These are phyloP conservation scores for Cercospora sp. DNA, from an alignment of 2,329 filamentous ascomycete genomes.

Conservation along the genomic window DNA sequence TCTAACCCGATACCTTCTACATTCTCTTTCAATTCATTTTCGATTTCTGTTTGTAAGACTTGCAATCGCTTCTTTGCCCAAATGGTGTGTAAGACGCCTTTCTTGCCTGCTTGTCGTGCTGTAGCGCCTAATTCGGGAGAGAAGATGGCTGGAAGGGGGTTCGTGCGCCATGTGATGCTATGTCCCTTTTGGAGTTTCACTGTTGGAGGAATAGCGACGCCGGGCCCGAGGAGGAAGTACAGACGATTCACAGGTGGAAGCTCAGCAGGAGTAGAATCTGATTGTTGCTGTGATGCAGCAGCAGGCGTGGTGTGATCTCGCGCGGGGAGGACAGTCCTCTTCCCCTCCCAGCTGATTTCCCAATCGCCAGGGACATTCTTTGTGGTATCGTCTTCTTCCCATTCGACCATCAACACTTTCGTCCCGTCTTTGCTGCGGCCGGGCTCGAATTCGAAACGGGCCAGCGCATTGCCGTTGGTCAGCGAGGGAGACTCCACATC, in stretches of 20 bases:
- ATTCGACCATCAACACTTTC: conserved; percentile 92
- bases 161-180: conserved; percentile 61
- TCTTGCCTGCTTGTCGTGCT: conserved; percentile 66
- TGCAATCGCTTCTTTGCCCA: conserved; percentile 84
- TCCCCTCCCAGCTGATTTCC: conserved; percentile 83
- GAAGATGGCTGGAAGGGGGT: conserved; percentile 85
- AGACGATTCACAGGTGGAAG: conserved; percentile 57
- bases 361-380: conserved; percentile 58
- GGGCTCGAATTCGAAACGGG: conserved; percentile 83
- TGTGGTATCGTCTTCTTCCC: conserved; percentile 65
- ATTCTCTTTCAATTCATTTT: conserved; percentile 69
- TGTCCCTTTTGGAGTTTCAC: conserved; percentile 59
- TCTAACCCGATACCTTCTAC: conserved; percentile 78
- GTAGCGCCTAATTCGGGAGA: conserved; percentile 71
- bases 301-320: conserved; percentile 50
- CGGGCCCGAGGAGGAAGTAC: conserved; percentile 79
- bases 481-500: conserved; percentile 48
- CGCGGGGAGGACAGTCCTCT: conserved; percentile 67
- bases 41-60: conserved; percentile 75
- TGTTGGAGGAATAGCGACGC: conserved; percentile 68
- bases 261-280: conserved; percentile 20
- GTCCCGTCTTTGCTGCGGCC: conserved; percentile 73
- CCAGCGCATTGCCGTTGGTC: conserved; percentile 61
- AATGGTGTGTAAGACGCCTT: conserved; percentile 82
- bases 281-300: conserved; percentile 19